Evolutionary conservation across 2,329 filamentous ascomycete species (phyloP), one percentile per base, ranked within the genome.

Genomic region (Colletotrichum karsti): DNA sequence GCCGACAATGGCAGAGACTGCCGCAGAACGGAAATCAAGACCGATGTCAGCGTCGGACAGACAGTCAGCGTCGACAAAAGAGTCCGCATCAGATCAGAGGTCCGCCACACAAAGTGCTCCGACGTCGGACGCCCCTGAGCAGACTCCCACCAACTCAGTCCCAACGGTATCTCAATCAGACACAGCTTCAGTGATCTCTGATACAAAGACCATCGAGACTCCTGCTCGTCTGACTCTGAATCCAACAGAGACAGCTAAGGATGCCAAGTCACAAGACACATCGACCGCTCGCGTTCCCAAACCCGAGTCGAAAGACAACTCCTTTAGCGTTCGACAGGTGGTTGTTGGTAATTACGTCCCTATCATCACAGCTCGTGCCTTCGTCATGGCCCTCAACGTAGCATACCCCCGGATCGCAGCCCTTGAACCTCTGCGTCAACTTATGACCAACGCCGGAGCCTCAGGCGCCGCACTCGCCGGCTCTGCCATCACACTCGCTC

Each of bases 401-500:
- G 54, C 48, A 7, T 54, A 48, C 54, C 5, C 15, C 22, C 44
- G 42, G 5, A 18, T 67, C 39, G 13, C 30, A 30, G 15, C 30
- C 22, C 42, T 63, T 30, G 68, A 70, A 37, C 68, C 68, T 1
- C 9, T 61, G 10, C 63, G 68, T 8, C 68, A 70, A 50, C 44
- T 70, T 4, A 55, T 63, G 56, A 48, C 42, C 9, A 20, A n/a
- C 8, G 28, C 22, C 20, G 68, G 63, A 22, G 55, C 35, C 10
- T 59, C 63, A 10, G 68, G 63, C 13, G 30, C 63, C 9, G 42
- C 51, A 3, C 48, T 70, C 13, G 58, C 63, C 30, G 63, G 63
- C 12, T 33, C 46, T 10, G 42, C 59, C 28, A 35, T 68, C 13
- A 58, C 51, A 8, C 33, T 58, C 9, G 41, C 50, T 5, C 62